These are phyloP conservation scores for Durio zibethinus DNA, from an alignment of 345 rosid genomes.

Conservation along the genomic window DNA sequence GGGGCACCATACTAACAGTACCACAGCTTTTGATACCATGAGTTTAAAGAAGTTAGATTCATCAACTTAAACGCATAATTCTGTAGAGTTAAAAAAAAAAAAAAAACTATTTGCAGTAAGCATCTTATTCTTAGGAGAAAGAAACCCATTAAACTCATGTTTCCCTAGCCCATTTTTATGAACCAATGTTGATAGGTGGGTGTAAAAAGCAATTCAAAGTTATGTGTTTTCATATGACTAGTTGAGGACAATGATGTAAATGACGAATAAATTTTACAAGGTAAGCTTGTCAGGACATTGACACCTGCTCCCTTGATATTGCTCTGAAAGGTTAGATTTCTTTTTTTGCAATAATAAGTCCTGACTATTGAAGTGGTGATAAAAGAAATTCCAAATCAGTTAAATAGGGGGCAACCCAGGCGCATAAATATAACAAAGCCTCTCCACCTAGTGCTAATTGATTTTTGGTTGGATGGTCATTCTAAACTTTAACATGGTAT, in stretches of 20 bases:
- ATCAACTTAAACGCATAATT: background rate
- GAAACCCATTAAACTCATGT: background rate
- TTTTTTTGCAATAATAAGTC: background rate
- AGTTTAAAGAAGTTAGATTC: background rate
- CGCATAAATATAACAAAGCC: background rate
- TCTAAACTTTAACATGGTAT: background rate
- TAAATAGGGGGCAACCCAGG: background rate
- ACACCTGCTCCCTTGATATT: background rate
- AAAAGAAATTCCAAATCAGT: background rate
- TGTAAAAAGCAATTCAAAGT: background rate
- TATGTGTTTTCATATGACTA: background rate
- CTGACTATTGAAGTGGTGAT: background rate
- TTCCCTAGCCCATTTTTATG: background rate
- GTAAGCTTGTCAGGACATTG: background rate
- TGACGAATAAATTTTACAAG: background rate
- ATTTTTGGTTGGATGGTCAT: background rate
- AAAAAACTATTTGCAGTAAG: background rate
- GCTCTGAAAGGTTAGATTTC: background rate
- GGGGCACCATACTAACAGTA: background rate
- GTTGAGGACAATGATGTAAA: background rate
- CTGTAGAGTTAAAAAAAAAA: background rate
- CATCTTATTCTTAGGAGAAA: background rate
- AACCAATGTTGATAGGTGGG: background rate
- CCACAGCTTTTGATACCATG: background rate
- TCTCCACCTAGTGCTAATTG: background rate